Conservation (phyloP, 2,329 filamentous ascomycete genomes). For the Fusarium sp. region DNA sequence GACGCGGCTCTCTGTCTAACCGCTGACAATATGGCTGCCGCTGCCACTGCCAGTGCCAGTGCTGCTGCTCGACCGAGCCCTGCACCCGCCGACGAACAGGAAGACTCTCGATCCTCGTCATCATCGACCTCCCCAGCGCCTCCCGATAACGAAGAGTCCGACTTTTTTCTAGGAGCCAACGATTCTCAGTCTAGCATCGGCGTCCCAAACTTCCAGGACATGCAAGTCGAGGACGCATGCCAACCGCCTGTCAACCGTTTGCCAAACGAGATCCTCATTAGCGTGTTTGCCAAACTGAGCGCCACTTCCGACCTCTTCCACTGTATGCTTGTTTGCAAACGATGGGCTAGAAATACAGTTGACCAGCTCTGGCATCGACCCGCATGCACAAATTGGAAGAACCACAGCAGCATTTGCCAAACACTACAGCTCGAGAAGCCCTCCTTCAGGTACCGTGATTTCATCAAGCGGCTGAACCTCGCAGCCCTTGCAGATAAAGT, state of each 20-base stretch:
- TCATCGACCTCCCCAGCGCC: conserved; percentile 80
- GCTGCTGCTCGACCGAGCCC: conserved; percentile 35
- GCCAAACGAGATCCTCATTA: conserved; percentile 94
- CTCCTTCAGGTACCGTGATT: conserved; percentile 88
- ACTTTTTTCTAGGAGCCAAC: conserved; percentile 89
- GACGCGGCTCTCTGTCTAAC: conserved; percentile 25
- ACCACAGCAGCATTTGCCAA: conserved; percentile 81
- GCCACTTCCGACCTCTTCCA: conserved; percentile 80
- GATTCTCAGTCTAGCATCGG: conserved; percentile 94
- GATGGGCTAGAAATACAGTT: conserved; percentile 92
- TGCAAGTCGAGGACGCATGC: conserved; percentile 75
- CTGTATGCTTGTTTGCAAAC: conserved; percentile 93
- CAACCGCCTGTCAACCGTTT: conserved; percentile 84
- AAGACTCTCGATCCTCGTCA: conserved; percentile 70
- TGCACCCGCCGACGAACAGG: conserved; percentile 52
- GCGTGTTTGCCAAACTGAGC: conserved; percentile 86
- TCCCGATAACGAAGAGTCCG: conserved; percentile 88
- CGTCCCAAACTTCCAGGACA: conserved; percentile 79
- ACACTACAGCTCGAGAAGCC: conserved; percentile 78
- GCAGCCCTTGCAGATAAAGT: conserved; percentile 78
- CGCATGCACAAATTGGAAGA: conserved; percentile 86
- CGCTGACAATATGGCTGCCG: conserved; percentile 40
- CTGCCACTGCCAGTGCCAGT: conserved; percentile 32
- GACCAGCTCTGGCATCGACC: conserved; percentile 95
- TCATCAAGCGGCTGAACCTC: conserved; percentile 92